Conservation (phyloP, 768 basidiomycete species). For the Russula olivacea region DNA sequence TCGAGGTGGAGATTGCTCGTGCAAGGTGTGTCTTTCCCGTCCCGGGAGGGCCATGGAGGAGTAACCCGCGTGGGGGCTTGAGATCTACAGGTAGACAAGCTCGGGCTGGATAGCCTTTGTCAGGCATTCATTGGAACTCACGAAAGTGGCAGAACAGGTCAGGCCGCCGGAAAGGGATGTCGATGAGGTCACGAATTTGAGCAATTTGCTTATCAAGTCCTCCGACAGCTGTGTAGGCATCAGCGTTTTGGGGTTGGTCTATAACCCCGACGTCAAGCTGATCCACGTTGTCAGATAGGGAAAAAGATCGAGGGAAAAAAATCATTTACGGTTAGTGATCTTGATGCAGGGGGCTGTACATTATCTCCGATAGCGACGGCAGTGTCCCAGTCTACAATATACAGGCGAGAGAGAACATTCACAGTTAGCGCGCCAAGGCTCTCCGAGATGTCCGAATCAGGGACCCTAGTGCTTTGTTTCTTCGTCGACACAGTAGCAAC, state of each 20-base stretch:
- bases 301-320: conserved; percentile 3
- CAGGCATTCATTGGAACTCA: conserved; percentile 19
- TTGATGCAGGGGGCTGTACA: conserved; percentile 29
- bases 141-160: conserved; percentile 76
- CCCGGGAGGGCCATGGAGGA: conserved; percentile 93
- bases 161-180: conserved; percentile 79
- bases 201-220: conserved; percentile 84
- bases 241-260: conserved; percentile 37
- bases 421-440: conserved; percentile 45
- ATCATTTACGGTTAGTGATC: conserved; percentile 19
- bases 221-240: conserved; percentile 80
- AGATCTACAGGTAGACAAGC: conserved; percentile 47
- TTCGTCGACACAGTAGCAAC: conserved; percentile 43
- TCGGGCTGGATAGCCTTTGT: neutral
- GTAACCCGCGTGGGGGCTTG: conserved; percentile 93
- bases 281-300: conserved; percentile 3
- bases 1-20: conserved; percentile 86
- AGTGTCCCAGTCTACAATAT: conserved; percentile 67
- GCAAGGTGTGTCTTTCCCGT: conserved; percentile 98
- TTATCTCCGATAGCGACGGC: conserved; percentile 39
- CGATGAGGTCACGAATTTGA: conserved; percentile 78
- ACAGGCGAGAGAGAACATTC: conserved; percentile 39
- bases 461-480: conserved; percentile 22
- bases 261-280: conserved; percentile 36
- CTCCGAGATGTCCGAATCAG: conserved; percentile 34